Conservation (phyloP, 2,329 filamentous ascomycete species). For the Apiospora arundinis region DNA sequence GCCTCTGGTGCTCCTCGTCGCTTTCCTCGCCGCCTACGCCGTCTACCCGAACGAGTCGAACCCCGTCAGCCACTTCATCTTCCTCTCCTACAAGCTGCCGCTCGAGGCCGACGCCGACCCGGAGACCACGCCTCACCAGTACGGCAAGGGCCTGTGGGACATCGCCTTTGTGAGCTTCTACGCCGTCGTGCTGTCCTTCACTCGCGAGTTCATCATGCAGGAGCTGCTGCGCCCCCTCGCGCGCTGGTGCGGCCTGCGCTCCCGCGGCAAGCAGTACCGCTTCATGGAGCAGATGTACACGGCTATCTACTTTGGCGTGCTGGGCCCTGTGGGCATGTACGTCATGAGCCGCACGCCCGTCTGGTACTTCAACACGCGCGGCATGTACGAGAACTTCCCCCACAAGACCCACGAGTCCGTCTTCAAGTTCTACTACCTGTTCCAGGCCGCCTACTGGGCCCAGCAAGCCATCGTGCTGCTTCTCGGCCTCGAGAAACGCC, state of each 20-base stretch:
- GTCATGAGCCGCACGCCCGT: constrained; percentile 91
- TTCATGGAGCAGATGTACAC: constrained; percentile 99
- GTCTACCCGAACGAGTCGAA: constrained; percentile 80
- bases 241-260: constrained; percentile 70
- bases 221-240: constrained; percentile 81
- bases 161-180: constrained; percentile 90
- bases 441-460: constrained; percentile 94
- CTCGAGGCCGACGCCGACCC: constrained; percentile 47
- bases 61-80: constrained; percentile 80
- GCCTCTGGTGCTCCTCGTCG: constrained; percentile 71
- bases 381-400: constrained; percentile 90
- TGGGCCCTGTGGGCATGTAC: constrained; percentile 84
- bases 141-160: constrained; percentile 89
- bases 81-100: constrained; percentile 84
- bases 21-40: constrained; percentile 73
- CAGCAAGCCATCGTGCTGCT: constrained; percentile 91
- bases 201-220: constrained; percentile 96
- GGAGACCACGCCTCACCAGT: constrained; percentile 62
- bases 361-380: constrained; percentile 93
- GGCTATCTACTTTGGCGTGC: constrained; percentile 83
- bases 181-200: constrained; percentile 87
- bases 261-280: constrained; percentile 79
- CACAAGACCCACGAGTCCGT: constrained; percentile 79
- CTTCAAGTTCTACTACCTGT: constrained; percentile 96
- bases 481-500: constrained; percentile 87